Evolutionary conservation across 2,329 filamentous ascomycete genomes (phyloP).

Genomic region (Niveomyces coronatus): DNA sequence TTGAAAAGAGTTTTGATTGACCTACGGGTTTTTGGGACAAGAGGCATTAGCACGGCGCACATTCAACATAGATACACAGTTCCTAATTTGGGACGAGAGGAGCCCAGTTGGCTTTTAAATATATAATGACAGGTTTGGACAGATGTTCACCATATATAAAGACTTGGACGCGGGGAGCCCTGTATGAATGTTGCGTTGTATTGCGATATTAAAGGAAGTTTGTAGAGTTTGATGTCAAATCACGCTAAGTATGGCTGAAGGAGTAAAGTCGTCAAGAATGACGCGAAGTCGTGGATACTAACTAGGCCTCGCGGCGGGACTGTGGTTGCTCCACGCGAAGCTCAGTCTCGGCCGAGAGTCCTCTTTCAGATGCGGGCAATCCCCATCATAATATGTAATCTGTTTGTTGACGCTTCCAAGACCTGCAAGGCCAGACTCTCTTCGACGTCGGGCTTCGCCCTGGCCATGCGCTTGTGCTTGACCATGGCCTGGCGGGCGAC

Average conservation of each 20-base stretch:
- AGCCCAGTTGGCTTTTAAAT: slow-evolving; percentile 7
- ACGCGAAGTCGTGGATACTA: no score
- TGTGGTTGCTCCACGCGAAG: no score
- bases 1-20: slow-evolving; percentile 19
- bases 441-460: slow-evolving; percentile 20
- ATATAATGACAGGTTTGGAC: no score
- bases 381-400: slow-evolving; percentile 32
- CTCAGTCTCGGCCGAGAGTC: no score
- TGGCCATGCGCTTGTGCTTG: slow-evolving; percentile 29
- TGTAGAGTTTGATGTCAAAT: no score
- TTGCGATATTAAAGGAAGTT: no score
- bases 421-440: slow-evolving; percentile 33
- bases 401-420: slow-evolving; percentile 33
- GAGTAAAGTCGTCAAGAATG: no score
- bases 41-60: slow-evolving; percentile 10
- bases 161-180: no score
- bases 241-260: no score
- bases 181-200: neutral
- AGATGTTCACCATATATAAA: no score
- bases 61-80: slow-evolving; percentile 12
- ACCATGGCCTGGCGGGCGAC: slow-evolving; percentile 37
- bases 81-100: slow-evolving; percentile 10
- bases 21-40: slow-evolving; percentile 9
- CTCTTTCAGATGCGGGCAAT: no score
- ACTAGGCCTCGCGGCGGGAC: no score